These are phyloP conservation scores for Taphrina communis DNA, from an alignment of 1,139 yeast genomes.

Conservation along the genomic window DNA sequence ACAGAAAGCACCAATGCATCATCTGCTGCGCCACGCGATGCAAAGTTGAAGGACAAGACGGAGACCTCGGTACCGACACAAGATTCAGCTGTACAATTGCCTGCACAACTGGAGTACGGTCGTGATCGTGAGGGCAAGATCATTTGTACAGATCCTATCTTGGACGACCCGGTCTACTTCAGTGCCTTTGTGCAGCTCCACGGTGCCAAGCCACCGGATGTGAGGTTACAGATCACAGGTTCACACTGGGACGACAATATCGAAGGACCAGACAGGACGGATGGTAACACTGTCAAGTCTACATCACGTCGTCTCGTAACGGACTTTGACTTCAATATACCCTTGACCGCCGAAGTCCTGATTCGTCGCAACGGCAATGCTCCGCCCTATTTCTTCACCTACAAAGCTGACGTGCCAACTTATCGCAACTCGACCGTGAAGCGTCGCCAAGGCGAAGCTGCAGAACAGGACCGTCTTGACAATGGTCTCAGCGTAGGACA, in stretches of 20 bases:
- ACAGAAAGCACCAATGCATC: background rate
- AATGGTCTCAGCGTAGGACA: slow-evolving; percentile 18
- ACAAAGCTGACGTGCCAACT: slow-evolving; percentile 12
- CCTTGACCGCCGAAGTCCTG: slow-evolving; percentile 18
- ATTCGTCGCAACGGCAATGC: slow-evolving; percentile 15
- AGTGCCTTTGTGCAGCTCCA: slow-evolving; percentile 21
- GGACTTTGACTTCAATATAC: slow-evolving; percentile 15
- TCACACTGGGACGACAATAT: slow-evolving; percentile 22
- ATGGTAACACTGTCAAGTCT: slow-evolving; percentile 4
- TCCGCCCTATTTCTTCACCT: slow-evolving; percentile 21
- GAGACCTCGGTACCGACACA: background rate
- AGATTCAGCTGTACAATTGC: background rate
- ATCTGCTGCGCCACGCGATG: slow-evolving; percentile 1
- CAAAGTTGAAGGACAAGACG: slow-evolving; percentile 11
- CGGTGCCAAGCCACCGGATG: slow-evolving; percentile 26
- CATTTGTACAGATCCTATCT: slow-evolving; percentile 19
- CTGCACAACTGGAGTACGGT: slow-evolving; percentile 4
- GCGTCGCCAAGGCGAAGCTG: slow-evolving; percentile 5
- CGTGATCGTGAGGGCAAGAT: slow-evolving; percentile 8
- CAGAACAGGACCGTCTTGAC: slow-evolving; percentile 17
- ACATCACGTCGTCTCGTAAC: slow-evolving; percentile 15
- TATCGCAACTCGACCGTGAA: slow-evolving; percentile 18
- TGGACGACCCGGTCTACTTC: slow-evolving; percentile 19
- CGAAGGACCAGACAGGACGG: slow-evolving; percentile 13
- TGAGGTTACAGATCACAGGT: slow-evolving; percentile 13